Evolutionary conservation across 2,329 filamentous ascomycete genomes (phyloP).

Genomic region (Ophiosphaerella narmari): DNA sequence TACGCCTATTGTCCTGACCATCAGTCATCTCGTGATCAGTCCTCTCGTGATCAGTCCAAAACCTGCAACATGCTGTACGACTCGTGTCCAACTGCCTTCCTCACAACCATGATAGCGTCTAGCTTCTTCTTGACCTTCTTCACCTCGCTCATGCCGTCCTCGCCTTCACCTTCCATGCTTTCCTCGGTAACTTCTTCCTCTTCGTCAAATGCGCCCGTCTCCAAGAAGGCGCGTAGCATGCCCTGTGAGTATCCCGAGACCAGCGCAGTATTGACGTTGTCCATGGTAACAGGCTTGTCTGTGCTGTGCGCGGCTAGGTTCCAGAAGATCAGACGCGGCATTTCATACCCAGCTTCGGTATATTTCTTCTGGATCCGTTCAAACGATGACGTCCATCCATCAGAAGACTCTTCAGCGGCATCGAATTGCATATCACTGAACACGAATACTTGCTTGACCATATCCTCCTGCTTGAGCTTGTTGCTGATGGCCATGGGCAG

Average conservation of each 20-base stretch:
- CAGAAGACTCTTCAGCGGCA: conserved; percentile 21
- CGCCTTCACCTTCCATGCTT: conserved; percentile 36
- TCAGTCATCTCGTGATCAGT: conserved; percentile 42
- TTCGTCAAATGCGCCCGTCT: conserved; percentile 52
- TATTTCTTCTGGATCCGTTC: conserved; percentile 53
- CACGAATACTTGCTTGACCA: conserved; percentile 65
- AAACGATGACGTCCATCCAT: conserved; percentile 53
- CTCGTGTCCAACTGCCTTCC: conserved; percentile 58
- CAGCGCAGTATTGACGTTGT: conserved; percentile 53
- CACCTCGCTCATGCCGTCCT: conserved; percentile 21
- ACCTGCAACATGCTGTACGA: conserved; percentile 62
- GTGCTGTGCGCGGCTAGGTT: conserved; percentile 57
- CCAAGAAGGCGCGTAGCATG: conserved; percentile 63
- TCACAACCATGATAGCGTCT: conserved; percentile 53
- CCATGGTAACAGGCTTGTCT: conserved; percentile 57
- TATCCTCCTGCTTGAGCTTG: conserved; percentile 59
- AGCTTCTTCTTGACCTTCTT: conserved; percentile 46
- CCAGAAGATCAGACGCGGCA: conserved; percentile 65
- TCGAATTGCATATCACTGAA: conserved; percentile 68
- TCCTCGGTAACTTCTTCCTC: conserved; percentile 47
- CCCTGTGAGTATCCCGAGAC: conserved; percentile 63
- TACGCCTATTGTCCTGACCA: background rate
- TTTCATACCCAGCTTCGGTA: background rate
- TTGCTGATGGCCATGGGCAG: conserved; percentile 59
- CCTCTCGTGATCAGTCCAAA: conserved; percentile 52